Base-by-base conservation (phyloP, 1,284 basidiomycete species). In the Fomitopsis schrenkii region DNA sequence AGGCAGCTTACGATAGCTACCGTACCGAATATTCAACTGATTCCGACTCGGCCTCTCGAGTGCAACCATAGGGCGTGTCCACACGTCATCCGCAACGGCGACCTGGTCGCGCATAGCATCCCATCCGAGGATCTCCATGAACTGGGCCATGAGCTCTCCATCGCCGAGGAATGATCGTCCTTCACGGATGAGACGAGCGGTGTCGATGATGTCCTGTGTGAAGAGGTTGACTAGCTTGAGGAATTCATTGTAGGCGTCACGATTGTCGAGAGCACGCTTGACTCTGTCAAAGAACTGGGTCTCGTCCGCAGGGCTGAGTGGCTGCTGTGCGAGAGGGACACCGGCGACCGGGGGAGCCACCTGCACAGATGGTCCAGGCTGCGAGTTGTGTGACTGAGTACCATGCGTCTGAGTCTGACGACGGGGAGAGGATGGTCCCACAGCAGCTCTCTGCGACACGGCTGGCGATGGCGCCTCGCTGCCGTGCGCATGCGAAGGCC, bases 191-290 rank as follows among this genome's bases (percentile, higher is more conserved):
- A 98, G 83, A 8, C 90, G 86, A 50, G 88, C 85, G 17, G 89
- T 87, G 70, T 98, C 94, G 70, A 99, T 96, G 69, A 93, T 89
- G 61, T 96, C 94, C 72, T 98, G 94, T 2, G 94, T 93, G 74
- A 97, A 99, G 1, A 98, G 81, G 73, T 98, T 98, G 71, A 98
- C 85, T 60, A 98, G 81, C 74, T 97, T 98, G 66, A 99, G 80
- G 78, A 99, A 98, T 76, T 98, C 97, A 74, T 96, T 92, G 78
- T 97, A 98, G 4, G 90, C 90, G 58, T 94, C 88, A 44, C 93
- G 88, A 72, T 91, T 94, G 68, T 96, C 94, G 62, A 98, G 82
- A 52, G 86, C 83, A 63, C 91, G 91, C 74, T 94, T 95, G 68
- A 97, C 94, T 46, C 92, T 90, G 68, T 97, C 94, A 71, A 99